Conservation (phyloP, 805 yeast genomes). For the Isabelozyma pseudorhagii region DNA sequence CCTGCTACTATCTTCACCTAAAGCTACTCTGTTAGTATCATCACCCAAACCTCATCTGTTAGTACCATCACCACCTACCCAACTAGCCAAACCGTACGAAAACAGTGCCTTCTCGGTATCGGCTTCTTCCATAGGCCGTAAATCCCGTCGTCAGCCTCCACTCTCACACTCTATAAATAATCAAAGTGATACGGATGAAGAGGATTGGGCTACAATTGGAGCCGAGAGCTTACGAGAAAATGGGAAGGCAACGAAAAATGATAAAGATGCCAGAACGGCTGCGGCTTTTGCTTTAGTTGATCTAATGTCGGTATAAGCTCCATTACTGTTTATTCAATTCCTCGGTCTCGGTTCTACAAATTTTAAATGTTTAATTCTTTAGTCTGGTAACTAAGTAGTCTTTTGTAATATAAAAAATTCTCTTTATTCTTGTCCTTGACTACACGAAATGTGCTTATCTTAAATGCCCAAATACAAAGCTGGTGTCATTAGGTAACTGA, state of each 20-base stretch:
- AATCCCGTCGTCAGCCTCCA: not conserved
- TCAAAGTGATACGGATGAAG: constrained; percentile 86
- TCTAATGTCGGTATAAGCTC: constrained; percentile 34
- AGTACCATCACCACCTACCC: constrained; percentile 6
- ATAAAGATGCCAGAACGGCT: constrained; percentile 47
- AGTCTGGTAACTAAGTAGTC: not conserved
- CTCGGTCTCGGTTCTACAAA: constrained; percentile 92
- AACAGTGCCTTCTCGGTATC: constrained; percentile 5
- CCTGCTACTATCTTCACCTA: constrained; percentile 7
- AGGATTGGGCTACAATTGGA: constrained; percentile 93
- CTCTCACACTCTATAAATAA: constrained; percentile 1
- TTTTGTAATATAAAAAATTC: too few species aligned
- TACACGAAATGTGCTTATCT: too few species aligned
- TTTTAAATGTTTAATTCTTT: constrained; percentile 74
- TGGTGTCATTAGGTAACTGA: too few species aligned
- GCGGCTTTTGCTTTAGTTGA: constrained; percentile 61
- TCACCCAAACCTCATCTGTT: constrained; percentile 4
- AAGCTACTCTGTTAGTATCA: too few species aligned
- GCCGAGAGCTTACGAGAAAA: constrained; percentile 58
- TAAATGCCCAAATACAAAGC: too few species aligned
- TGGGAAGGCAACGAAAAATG: constrained; percentile 6
- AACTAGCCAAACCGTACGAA: constrained; percentile 8
- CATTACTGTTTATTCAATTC: constrained; percentile 59
- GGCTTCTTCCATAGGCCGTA: constrained; percentile 6
- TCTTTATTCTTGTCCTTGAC: too few species aligned